Base-by-base conservation (phyloP, 495 filamentous ascomycete species). In the Tuber indicum region DNA sequence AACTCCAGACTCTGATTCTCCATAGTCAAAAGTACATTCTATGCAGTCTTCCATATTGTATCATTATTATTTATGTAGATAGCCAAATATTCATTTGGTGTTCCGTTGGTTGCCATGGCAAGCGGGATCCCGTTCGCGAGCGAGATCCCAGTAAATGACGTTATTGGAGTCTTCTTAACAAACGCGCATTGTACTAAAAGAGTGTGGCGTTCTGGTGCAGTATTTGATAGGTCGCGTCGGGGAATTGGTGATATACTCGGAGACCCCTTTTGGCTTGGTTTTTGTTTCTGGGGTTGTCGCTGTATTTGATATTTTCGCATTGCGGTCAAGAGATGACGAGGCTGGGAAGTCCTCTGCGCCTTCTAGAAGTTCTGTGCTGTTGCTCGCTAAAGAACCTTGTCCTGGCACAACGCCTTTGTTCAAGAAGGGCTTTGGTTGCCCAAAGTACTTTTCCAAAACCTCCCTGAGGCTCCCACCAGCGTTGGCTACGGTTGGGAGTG, bases 151-250 rank as follows among this genome's bases (percentile, higher is more conserved):
- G n/a, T n/a, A n/a, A n/a, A n/a, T n/a, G n/a, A n/a, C n/a, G n/a
- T 79, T 98, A 99, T 8, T 97, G 87, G 5, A 99, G 85, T 16
- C 96, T 90, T 7, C 94, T 89, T 17, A 99, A 87, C 83, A 99
- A 97, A 2, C 94, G 91, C 82, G 98, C 96, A 78, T 97, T 98
- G 86, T 94, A 99, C 82, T 99, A 94, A 82, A 99, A 99, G 1
- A 95, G 89, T 44, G 90, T 93, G 0, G 96, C 94, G 79, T 97
- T 86, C 80, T 98, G 96, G 73, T 91, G 86, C 21, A 97, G 87
- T 12, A 99, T 87, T 80, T 99, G 96, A 79, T 94, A 98, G 6
- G 93, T 94, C 32, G 93, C 93, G 81, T 99, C 96, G 14, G 98
- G 90, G 84, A 98, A 99, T 83, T 99, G 96, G 81, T 99, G 96